phyloP scores from a whole-genome alignment of 257 asterid species.

The Thymus quinquecostatus region DNA sequence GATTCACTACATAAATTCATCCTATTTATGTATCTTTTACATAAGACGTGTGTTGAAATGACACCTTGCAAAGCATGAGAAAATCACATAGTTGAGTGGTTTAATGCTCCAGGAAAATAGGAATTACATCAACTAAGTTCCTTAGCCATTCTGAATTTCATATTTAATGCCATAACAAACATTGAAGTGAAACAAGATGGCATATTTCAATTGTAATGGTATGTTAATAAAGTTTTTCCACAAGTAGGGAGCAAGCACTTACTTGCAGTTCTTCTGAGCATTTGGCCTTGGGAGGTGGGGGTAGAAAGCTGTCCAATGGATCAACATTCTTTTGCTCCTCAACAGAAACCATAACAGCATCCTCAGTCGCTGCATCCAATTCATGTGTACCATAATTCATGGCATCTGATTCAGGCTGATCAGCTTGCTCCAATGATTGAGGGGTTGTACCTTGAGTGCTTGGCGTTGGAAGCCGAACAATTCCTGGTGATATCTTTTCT shows the following conservation, averaged over 20 bases:
- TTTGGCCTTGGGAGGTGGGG: constrained; percentile 70
- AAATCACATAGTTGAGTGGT: constrained; percentile 8
- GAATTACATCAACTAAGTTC: neutral
- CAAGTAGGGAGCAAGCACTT: constrained; percentile 35
- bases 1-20: constrained; percentile 5
- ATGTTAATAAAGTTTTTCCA: neutral
- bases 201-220: constrained; percentile 1
- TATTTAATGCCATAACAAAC: neutral
- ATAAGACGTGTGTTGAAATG: neutral
- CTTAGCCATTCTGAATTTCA: constrained; percentile 3
- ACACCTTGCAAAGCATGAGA: constrained; percentile 11
- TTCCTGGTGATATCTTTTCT: constrained; percentile 54
- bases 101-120: neutral
- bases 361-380: constrained; percentile 54
- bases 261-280: constrained; percentile 94
- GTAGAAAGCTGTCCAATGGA: constrained; percentile 68
- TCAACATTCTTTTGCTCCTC: constrained; percentile 63
- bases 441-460: constrained; percentile 57
- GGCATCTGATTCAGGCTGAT: constrained; percentile 45
- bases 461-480: constrained; percentile 47
- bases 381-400: constrained; percentile 41
- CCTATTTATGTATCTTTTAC: neutral
- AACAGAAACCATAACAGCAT: constrained; percentile 48
- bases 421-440: constrained; percentile 49
- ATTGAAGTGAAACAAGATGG: neutral